Base-by-base conservation (phyloP, 2,329 filamentous ascomycete species). In the Colletotrichum gloeosporioides region DNA sequence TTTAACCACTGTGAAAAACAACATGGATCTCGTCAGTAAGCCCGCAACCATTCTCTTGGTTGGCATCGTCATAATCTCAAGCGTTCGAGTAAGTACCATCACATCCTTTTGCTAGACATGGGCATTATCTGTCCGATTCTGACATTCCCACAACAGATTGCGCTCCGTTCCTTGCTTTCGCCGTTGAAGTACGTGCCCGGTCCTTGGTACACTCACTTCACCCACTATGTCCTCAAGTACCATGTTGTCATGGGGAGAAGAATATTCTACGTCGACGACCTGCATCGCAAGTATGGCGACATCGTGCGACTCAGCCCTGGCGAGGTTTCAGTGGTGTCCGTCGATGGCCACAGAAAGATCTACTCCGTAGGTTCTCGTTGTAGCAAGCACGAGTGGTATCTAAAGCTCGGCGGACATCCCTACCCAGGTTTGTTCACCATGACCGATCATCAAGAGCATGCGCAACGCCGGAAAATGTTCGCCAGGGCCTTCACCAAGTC, bases 221-320 rank as follows among this genome's bases (percentile, higher is more conserved):
- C 71, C 8, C 49, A 69, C 36, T 39, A 62, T 22, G 63, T 49
- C 15, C 53, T 68, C 18, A 73, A 68, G 53, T 90, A 86, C 84
- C 15, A 62, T 15, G 36, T 32, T 4, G 22, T 73, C 2, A 49
- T 32, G 8, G 71, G 71, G 6, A 44, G 65, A 15, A 53, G 65
- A 5, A 69, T 90, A 2, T 80, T 83, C 61, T 92, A 92, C 77
- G 86, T 93, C 36, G 90, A 93, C 77, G 70, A 78, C 1, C 84
- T 92, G 16, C 92, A 93, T 80, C 79, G 85, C 64, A 82, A 81
- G 61, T 92, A 92, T 76, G 81, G 81, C 7, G 80, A 78, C 25
- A 71, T 82, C n/a, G 81, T 82, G 32, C 79, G 81, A 18, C 55
- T 66, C 12, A 53, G 64, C 34, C 64, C 39, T 22, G 64, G 31